phyloP scores from a whole-genome alignment of 306 rosid genomes.

The Canavalia ensiformis region DNA sequence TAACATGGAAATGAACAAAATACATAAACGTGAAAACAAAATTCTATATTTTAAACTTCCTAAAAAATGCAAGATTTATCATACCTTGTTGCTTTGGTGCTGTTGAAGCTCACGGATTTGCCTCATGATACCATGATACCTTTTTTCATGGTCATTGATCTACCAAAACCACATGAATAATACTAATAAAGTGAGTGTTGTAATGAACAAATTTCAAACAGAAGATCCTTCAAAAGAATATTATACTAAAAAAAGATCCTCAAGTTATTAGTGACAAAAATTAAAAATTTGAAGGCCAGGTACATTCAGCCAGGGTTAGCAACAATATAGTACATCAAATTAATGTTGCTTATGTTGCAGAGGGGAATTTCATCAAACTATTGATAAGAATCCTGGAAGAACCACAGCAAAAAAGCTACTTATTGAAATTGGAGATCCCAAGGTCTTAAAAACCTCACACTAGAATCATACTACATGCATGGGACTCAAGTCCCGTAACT shows the following conservation, averaged over 20 bases:
- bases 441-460: no score
- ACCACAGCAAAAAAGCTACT: no score
- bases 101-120: conserved; percentile 58
- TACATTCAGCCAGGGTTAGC: background rate
- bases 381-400: no score
- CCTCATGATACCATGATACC: conserved; percentile 2
- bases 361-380: background rate
- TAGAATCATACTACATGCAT: no score
- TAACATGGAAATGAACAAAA: conserved; percentile 22
- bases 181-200: background rate
- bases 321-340: conserved; percentile 1
- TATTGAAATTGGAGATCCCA: no score
- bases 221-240: conserved; percentile 22
- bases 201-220: background rate
- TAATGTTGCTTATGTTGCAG: conserved; percentile 8
- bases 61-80: conserved; percentile 32
- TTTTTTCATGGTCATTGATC: conserved; percentile 67
- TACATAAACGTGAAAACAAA: conserved; percentile 10
- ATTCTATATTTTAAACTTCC: background rate
- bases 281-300: conserved; percentile 1
- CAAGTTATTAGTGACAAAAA: conserved; percentile 8
- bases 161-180: conserved; percentile 48
- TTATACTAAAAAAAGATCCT: background rate
- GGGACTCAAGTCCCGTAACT: no score
- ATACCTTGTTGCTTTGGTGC: conserved; percentile 77